Conservation (phyloP, 2,329 filamentous ascomycete genomes). For the Lecanicillium sp. region DNA sequence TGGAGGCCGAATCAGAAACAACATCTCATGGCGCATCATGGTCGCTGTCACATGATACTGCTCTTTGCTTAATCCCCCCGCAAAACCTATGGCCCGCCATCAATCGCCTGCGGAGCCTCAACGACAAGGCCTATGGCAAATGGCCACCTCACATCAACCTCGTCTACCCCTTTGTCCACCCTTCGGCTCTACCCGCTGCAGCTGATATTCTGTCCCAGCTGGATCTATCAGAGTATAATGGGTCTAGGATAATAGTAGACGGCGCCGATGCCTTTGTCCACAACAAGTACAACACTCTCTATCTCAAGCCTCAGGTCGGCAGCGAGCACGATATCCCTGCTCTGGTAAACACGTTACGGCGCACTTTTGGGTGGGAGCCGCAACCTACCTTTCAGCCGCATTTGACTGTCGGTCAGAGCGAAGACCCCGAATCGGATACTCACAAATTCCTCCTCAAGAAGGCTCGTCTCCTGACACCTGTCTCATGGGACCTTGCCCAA, state of each 20-base stretch:
- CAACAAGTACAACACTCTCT: conserved; percentile 42
- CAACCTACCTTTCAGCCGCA: conserved; percentile 32
- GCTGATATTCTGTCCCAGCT: conserved; percentile 19
- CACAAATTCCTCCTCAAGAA: conserved; percentile 47
- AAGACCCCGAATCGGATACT: conserved; percentile 33
- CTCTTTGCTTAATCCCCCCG: conserved; percentile 53
- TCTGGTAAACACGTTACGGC: conserved; percentile 25
- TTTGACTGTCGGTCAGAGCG: conserved; percentile 54
- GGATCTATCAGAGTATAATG: conserved; percentile 6
- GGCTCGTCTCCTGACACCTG: conserved; percentile 34
- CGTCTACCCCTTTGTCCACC: conserved; percentile 55
- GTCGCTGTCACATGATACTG: conserved; percentile 44
- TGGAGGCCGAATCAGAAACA: no score
- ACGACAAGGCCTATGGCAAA: conserved; percentile 52
- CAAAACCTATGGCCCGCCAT: conserved; percentile 36
- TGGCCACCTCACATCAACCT: conserved; percentile 64
- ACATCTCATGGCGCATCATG: no score
- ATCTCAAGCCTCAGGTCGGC: conserved; percentile 22
- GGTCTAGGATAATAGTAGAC: conserved; percentile 26
- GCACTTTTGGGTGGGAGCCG: conserved; percentile 23
- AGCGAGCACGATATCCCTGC: conserved; percentile 7
- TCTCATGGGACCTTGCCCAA: conserved; percentile 40
- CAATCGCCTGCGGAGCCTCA: conserved; percentile 49
- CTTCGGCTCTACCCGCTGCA: conserved; percentile 36
- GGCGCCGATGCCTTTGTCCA: conserved; percentile 40